Percentiles rank a stretch among this genome's conserved stretches.
These are phyloP conservation scores for Colletotrichum cereale DNA, from an alignment of 2,329 filamentous ascomycete species.

Conservation along the genomic window DNA sequence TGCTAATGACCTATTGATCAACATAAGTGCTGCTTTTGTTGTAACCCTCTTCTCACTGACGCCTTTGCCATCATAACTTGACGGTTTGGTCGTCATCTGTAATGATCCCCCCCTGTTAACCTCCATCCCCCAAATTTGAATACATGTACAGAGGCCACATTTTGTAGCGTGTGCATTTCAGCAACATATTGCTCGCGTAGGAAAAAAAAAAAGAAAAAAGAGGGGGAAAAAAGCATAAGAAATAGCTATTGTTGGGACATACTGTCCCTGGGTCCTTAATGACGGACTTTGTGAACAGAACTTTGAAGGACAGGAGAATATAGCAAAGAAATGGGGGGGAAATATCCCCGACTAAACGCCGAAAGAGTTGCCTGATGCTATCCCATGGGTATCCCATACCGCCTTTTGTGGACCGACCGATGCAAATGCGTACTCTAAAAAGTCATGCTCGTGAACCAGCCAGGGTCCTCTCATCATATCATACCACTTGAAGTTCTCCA, in stretches of 20 bases:
- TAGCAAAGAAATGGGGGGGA: not conserved
- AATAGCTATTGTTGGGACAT: not conserved
- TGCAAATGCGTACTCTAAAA: slow-evolving; percentile 40
- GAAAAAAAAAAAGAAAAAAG: not conserved
- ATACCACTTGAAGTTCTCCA: slow-evolving; percentile 18
- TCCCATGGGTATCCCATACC: slow-evolving; percentile 32
- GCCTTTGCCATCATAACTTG: not conserved
- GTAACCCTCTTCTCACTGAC: not conserved
- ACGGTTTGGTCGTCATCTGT: not conserved
- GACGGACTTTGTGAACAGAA: slow-evolving; percentile 7
- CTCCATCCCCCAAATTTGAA: not conserved
- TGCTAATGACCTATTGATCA: not conserved
- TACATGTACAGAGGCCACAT: slow-evolving; percentile 5
- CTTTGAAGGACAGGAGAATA: not conserved
- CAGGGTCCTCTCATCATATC: slow-evolving; percentile 26
- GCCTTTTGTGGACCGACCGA: slow-evolving; percentile 35
- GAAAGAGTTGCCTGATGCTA: slow-evolving; percentile 2
- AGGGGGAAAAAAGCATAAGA: slow-evolving; percentile 1
- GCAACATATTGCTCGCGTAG: not conserved
- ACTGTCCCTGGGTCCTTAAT: not conserved
- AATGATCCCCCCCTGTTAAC: not conserved
- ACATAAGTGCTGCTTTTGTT: not conserved
- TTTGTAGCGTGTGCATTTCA: not conserved
- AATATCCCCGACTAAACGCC: slow-evolving; percentile 24
- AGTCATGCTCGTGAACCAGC: slow-evolving; percentile 38